These are phyloP conservation scores for Nakazawaea anatomiae DNA, from an alignment of 805 yeast genomes.

Conservation along the genomic window DNA sequence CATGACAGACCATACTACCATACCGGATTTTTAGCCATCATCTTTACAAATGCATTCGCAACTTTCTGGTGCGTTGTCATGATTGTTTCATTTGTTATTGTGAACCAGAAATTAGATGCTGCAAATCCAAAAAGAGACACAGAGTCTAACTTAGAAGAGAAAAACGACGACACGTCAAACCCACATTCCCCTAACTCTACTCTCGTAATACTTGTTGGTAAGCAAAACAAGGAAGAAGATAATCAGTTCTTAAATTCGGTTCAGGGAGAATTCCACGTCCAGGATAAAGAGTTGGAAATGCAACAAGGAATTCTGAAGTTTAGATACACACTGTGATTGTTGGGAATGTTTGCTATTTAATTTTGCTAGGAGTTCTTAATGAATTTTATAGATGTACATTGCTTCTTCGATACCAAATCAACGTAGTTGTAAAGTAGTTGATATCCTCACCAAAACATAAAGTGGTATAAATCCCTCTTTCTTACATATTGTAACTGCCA, in stretches of 20 bases:
- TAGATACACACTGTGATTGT: neutral
- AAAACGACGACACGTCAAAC: neutral
- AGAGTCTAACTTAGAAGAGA: neutral
- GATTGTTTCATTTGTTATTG: neutral
- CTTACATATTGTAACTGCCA: no score
- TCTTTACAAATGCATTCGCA: constrained; percentile 9
- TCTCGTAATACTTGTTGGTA: constrained; percentile 4
- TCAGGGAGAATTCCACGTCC: constrained; percentile 1
- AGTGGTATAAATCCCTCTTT: no score
- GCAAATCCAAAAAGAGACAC: neutral
- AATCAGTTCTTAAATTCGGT: neutral
- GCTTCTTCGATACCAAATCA: no score
- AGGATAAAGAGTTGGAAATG: constrained; percentile 1
- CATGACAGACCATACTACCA: constrained; percentile 14
- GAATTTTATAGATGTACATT: no score
- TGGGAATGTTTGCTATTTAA: neutral
- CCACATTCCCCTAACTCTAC: neutral
- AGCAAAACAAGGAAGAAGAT: neutral
- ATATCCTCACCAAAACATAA: no score
- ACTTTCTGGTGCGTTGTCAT: constrained; percentile 10
- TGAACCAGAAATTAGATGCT: constrained; percentile 1
- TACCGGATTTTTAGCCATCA: constrained; percentile 12
- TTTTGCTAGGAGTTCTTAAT: no score
- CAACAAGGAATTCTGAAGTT: neutral
- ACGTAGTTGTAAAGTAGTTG: no score